These are phyloP conservation scores for Dictyostelium purpureum DNA, from an alignment of 78 protist genomes.

Conservation along the genomic window DNA sequence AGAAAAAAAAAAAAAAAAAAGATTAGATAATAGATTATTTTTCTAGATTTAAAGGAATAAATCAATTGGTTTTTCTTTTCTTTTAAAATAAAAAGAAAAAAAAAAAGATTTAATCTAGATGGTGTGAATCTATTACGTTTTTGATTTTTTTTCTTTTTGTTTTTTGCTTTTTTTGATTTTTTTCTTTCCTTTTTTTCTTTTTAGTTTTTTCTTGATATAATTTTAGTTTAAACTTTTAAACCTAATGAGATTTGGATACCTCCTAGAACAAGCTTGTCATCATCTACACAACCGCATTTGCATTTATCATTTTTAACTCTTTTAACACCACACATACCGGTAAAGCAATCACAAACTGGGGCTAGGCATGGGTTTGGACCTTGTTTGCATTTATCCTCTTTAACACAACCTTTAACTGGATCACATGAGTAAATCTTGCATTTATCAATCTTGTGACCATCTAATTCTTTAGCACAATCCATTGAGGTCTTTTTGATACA, in stretches of 20 bases:
- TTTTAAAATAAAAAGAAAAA: too few relatives aligned
- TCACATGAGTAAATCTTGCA: neutral
- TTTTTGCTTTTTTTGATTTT: neutral
- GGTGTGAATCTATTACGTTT: too few relatives aligned
- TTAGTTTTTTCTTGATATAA: neutral
- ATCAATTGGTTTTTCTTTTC: too few relatives aligned
- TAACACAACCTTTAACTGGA: neutral
- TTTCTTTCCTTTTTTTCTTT: neutral
- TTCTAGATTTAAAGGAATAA: too few relatives aligned
- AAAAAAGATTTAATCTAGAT: too few relatives aligned
- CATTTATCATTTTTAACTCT: neutral
- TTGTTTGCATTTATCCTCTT: conserved; percentile 9
- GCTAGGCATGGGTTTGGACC: neutral
- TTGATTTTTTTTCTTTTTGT: too few relatives aligned
- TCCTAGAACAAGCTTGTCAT: neutral
- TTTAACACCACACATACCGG: neutral
- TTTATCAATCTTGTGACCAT: neutral
- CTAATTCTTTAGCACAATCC: neutral
- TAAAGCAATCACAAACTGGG: neutral
- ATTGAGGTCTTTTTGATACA: neutral
- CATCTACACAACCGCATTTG: neutral
- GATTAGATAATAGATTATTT: too few relatives aligned
- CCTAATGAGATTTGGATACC: neutral
- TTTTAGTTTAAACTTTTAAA: neutral
- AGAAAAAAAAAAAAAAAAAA: too few relatives aligned